These are phyloP conservation scores for Aspergillus vadensis DNA, from an alignment of 2,329 filamentous ascomycete species.

Conservation along the genomic window DNA sequence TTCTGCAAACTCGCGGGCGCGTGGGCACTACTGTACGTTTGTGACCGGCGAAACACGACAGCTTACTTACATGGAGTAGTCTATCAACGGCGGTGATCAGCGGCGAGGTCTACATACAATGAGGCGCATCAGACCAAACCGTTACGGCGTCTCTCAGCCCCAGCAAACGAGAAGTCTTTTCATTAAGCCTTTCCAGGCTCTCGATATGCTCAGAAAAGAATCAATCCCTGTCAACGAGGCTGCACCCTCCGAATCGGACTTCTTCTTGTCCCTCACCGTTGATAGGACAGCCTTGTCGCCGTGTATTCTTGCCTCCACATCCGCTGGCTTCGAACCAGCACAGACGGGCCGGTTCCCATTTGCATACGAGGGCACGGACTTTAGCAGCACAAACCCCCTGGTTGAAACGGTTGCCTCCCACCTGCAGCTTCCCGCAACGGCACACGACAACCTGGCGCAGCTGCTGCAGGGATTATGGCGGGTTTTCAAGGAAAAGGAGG, in stretches of 20 bases:
- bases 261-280: slow-evolving; percentile 64
- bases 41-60: not conserved
- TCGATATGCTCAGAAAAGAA: slow-evolving; percentile 58
- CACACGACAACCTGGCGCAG: slow-evolving; percentile 48
- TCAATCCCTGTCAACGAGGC: slow-evolving; percentile 49
- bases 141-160: not conserved
- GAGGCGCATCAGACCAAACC: slow-evolving; percentile 29
- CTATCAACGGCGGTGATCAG: slow-evolving; percentile 27
- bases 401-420: slow-evolving; percentile 49
- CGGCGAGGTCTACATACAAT: slow-evolving; percentile 58
- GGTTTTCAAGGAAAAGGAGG: slow-evolving; percentile 67
- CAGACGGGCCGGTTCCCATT: slow-evolving; percentile 62
- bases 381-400: slow-evolving; percentile 44
- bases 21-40: slow-evolving; percentile 25
- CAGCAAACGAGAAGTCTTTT: slow-evolving; percentile 52
- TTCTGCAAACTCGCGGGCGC: slow-evolving; percentile 52
- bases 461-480: slow-evolving; percentile 58
- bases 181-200: slow-evolving; percentile 56
- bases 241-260: slow-evolving; percentile 41
- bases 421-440: slow-evolving; percentile 54
- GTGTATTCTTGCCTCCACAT: slow-evolving; percentile 64
- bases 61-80: slow-evolving; percentile 15
- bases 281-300: slow-evolving; percentile 65
- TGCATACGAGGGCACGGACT: slow-evolving; percentile 55
- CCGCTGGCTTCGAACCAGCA: slow-evolving; percentile 46